Conservation (phyloP, 257 asterid genomes). For the Solanum appendiculatum region DNA sequence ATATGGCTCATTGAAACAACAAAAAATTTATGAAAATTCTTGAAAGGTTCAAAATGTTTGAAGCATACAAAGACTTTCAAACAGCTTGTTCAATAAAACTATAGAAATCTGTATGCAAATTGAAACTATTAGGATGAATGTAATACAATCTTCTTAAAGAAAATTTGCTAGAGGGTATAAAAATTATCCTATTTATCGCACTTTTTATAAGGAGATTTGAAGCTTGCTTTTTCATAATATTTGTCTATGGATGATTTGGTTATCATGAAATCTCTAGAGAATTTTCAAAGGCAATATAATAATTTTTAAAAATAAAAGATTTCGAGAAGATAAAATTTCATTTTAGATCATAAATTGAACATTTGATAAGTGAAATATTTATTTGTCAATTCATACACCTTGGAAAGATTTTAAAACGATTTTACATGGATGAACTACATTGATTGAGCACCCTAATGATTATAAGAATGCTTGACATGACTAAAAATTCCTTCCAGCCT, state of each 20-base stretch:
- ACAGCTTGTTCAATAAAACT: neutral
- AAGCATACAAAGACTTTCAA: neutral
- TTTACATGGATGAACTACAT: neutral
- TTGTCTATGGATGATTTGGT: neutral
- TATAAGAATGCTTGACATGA: neutral
- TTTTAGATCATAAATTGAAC: neutral
- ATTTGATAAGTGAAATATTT: no score
- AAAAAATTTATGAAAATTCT: no score
- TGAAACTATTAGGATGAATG: neutral
- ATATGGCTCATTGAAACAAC: neutral
- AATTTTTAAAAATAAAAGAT: neutral
- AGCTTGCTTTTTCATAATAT: neutral
- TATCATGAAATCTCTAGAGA: no score
- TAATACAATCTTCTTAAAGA: neutral
- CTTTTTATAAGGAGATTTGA: neutral
- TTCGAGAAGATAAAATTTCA: no score
- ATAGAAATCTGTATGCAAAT: neutral
- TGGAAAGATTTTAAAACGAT: neutral
- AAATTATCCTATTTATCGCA: no score
- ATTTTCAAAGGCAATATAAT: neutral
- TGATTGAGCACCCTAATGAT: neutral
- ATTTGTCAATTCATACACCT: no score
- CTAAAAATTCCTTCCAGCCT: no score
- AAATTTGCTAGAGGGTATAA: neutral
- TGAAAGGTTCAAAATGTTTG: neutral